Evolutionary conservation across 164 flowering plant genomes (phyloP).

Genomic region (Cinnamomum chago): DNA sequence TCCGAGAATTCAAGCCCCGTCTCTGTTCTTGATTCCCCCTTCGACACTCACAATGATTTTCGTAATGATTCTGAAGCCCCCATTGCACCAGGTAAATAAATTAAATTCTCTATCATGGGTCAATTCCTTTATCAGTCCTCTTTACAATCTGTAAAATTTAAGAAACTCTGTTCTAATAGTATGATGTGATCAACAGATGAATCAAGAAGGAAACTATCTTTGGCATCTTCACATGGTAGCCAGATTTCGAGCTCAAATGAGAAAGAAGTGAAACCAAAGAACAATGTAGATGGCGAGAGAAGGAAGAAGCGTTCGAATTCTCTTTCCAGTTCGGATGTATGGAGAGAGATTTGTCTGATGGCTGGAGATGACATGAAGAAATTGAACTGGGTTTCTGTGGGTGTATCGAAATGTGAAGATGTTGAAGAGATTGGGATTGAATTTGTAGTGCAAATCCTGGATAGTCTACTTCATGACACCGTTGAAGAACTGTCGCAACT

Average conservation of each 20-base stretch:
- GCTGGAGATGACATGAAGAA: conserved; percentile 33
- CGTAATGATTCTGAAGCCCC: conserved; percentile 22
- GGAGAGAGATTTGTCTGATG: conserved; percentile 35
- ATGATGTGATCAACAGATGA: conserved; percentile 12
- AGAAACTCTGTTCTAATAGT: background rate
- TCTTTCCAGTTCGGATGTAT: conserved; percentile 15
- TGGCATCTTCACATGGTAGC: conserved; percentile 12
- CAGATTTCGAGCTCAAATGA: background rate
- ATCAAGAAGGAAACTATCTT: conserved; percentile 40
- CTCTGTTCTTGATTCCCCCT: conserved; percentile 58
- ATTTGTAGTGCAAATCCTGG: conserved; percentile 37
- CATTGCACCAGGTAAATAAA: conserved; percentile 33
- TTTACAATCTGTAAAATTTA: background rate
- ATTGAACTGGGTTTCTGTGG: conserved; percentile 34
- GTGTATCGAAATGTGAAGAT: conserved; percentile 27
- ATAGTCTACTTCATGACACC: conserved; percentile 41
- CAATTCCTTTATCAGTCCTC: background rate
- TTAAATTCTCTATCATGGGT: background rate
- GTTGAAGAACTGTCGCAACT: conserved; percentile 23
- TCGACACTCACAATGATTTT: conserved; percentile 22
- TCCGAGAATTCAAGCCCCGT: conserved; percentile 76
- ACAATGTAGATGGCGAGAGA: conserved; percentile 6
- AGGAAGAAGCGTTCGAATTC: conserved; percentile 12
- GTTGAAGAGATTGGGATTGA: conserved; percentile 34
- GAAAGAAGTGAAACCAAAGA: background rate